phyloP scores from a whole-genome alignment of 78 protist species.

The Isochrysis galbana region DNA sequence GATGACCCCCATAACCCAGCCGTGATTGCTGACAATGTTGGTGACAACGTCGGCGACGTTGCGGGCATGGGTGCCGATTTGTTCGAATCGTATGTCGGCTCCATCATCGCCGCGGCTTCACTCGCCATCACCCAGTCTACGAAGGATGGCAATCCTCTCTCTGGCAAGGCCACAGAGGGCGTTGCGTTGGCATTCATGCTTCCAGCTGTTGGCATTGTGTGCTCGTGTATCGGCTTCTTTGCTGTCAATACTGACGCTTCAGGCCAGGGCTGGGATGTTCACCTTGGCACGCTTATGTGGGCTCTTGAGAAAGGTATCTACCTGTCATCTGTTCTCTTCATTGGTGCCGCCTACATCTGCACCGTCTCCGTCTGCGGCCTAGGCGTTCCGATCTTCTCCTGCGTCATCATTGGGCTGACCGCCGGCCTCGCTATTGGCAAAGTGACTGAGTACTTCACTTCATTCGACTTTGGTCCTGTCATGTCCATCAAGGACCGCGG shows the following conservation, averaged over 20 bases:
- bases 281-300: background rate
- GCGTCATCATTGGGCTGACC: slow-evolving; percentile 62
- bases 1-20: slow-evolving; percentile 80
- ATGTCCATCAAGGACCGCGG: slow-evolving; percentile 39
- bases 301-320: background rate
- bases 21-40: slow-evolving; percentile 79
- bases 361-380: background rate
- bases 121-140: background rate
- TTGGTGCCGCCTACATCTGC: background rate
- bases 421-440: slow-evolving; percentile 67
- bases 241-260: slow-evolving; percentile 36
- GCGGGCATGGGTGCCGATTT: slow-evolving; percentile 83
- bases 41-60: slow-evolving; percentile 83
- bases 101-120: slow-evolving; percentile 42
- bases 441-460: slow-evolving; percentile 77
- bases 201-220: slow-evolving; percentile 41
- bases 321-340: slow-evolving; percentile 12
- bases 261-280: slow-evolving; percentile 33
- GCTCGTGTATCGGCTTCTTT: slow-evolving; percentile 29
- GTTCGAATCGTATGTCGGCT: slow-evolving; percentile 72
- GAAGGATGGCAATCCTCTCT: background rate
- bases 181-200: slow-evolving; percentile 35
- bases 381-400: background rate
- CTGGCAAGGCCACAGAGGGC: background rate
- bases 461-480: slow-evolving; percentile 57